Evolutionary conservation across 306 rosid species (phyloP).

Genomic region (Cucumis sativus): Cucumber_9930_V3 NC_026661.2:1128001-1128500

Average conservation of each 20-base stretch:
- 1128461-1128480: neutral
- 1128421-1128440: conserved; percentile 50
- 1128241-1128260: neutral
- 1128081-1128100: conserved; percentile 53
- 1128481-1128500: neutral
- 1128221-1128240: neutral
- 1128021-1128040: conserved; percentile 48
- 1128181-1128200: neutral
- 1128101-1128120: neutral
- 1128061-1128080: conserved; percentile 66
- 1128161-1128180: neutral
- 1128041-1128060: conserved; percentile 51
- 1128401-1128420: conserved; percentile 56
- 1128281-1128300: neutral
- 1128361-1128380: conserved; percentile 58
- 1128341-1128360: conserved; percentile 58
- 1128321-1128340: conserved; percentile 44
- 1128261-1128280: neutral
- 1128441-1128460: conserved; percentile 38
- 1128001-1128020: conserved; percentile 65
- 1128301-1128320: conserved; percentile 2
- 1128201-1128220: neutral
- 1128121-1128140: neutral
- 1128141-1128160: neutral
- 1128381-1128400: conserved; percentile 65